Evolutionary conservation across 1,139 yeast species (phyloP).

Genomic region (Pichia sorboxylosa): DNA sequence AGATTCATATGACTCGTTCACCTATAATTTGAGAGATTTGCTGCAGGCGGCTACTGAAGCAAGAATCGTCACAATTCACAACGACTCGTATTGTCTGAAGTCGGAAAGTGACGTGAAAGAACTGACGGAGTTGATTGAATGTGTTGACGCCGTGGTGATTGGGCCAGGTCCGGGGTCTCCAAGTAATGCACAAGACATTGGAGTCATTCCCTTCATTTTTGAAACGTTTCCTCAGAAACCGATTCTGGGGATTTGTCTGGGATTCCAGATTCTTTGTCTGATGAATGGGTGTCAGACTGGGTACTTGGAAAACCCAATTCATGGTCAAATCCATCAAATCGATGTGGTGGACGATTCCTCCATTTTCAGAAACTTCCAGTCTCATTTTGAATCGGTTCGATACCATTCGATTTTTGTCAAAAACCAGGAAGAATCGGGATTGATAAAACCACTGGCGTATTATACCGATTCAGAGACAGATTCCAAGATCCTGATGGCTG

Average conservation of each 20-base stretch:
- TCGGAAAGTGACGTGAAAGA: slow-evolving; percentile 21
- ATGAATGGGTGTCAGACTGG: slow-evolving; percentile 46
- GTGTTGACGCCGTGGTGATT: slow-evolving; percentile 68
- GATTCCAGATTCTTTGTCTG: slow-evolving; percentile 74
- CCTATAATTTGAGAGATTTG: slow-evolving; percentile 64
- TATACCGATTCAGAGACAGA: slow-evolving; percentile 18
- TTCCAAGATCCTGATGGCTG: slow-evolving; percentile 64
- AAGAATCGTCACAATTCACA: slow-evolving; percentile 55
- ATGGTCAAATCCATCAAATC: slow-evolving; percentile 70
- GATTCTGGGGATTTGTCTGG: slow-evolving; percentile 82
- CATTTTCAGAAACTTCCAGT: slow-evolving; percentile 31
- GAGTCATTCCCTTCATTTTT: slow-evolving; percentile 53
- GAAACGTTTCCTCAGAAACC: slow-evolving; percentile 38
- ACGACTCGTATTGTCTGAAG: slow-evolving; percentile 47
- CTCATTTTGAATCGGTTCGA: slow-evolving; percentile 55
- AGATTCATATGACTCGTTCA: slow-evolving; percentile 92
- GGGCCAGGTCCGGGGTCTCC: slow-evolving; percentile 99
- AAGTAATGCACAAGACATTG: slow-evolving; percentile 47
- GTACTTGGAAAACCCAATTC: slow-evolving; percentile 51
- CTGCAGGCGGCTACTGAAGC: slow-evolving; percentile 44
- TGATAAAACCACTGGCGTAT: slow-evolving; percentile 51
- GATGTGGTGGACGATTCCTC: slow-evolving; percentile 24
- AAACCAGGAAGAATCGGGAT: slow-evolving; percentile 12
- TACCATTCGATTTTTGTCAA: slow-evolving; percentile 76
- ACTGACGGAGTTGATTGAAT: slow-evolving; percentile 27